A percentile compares a stretch with the other conserved stretches of the same genome.
Conservation (phyloP, 1,139 yeast species). For the Lodderomyces metapsilosis region DNA sequence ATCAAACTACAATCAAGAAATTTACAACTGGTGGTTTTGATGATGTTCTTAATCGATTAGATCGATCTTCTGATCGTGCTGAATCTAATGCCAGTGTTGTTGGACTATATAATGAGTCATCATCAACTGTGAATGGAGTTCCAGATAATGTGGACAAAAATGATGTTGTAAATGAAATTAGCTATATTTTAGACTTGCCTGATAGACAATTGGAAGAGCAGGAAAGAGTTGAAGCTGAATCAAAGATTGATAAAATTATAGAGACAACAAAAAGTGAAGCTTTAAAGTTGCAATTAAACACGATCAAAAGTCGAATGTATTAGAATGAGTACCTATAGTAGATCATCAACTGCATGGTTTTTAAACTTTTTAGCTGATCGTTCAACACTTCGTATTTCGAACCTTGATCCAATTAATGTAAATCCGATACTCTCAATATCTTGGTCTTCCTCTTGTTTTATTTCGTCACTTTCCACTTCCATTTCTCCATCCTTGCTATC, state of each 20-base stretch:
- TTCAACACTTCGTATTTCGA: conserved; percentile 74
- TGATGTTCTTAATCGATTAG: conserved; percentile 23
- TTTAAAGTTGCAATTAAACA: conserved; percentile 24
- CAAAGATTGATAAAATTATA: conserved; percentile 7
- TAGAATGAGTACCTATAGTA: conserved; percentile 23
- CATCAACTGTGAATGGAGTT: neutral
- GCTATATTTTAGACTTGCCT: conserved; percentile 15
- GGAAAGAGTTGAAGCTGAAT: conserved; percentile 6
- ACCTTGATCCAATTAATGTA: conserved; percentile 76
- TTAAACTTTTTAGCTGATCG: conserved; percentile 87
- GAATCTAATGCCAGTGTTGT: conserved; percentile 25
- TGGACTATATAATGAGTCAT: conserved; percentile 16
- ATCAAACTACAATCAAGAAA: conserved; percentile 21
- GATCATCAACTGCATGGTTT: conserved; percentile 66
- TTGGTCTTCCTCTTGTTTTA: neutral
- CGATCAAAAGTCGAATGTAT: conserved; percentile 15
- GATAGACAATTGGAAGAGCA: conserved; percentile 12
- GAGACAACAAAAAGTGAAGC: conserved; percentile 21
- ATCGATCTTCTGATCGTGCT: conserved; percentile 14
- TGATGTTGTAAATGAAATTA: conserved; percentile 20
- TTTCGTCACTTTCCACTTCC: neutral
- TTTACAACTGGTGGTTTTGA: conserved; percentile 30
- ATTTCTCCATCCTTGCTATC: neutral
- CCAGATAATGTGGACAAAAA: conserved; percentile 13
- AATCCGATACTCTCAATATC: conserved; percentile 45